Conservation (phyloP, 2,329 filamentous ascomycete genomes). For the Lasiodiplodia theobromae region DNA sequence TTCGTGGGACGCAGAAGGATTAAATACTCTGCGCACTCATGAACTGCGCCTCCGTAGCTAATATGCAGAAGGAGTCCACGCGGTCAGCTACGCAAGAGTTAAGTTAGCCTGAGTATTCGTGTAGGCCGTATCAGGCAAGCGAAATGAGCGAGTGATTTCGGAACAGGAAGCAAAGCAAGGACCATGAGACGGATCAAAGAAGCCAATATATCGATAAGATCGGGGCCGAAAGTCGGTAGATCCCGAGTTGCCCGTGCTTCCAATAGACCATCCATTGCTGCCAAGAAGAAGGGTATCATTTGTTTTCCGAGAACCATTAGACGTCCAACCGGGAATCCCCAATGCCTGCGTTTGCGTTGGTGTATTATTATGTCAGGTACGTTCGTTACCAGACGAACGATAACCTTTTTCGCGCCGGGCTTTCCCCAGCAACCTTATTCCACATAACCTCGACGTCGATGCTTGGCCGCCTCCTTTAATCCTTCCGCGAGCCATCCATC, state of each 20-base stretch:
- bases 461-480: slow-evolving; percentile 11
- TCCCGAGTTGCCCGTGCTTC: not conserved
- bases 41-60: not conserved
- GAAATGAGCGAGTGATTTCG: not conserved
- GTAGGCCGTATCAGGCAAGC: not conserved
- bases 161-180: not conserved
- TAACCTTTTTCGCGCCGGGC: not conserved
- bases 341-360: not conserved
- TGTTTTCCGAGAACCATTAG: not conserved
- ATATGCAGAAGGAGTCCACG: not conserved
- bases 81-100: not conserved
- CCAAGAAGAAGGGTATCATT: slow-evolving; percentile 24
- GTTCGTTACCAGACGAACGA: not conserved
- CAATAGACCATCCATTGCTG: not conserved
- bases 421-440: slow-evolving; percentile 5
- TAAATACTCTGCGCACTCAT: too few species aligned
- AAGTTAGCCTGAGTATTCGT: not conserved
- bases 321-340: not conserved
- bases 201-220: slow-evolving; percentile 4
- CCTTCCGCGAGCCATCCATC: slow-evolving; percentile 35
- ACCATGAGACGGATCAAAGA: not conserved
- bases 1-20: too few species aligned
- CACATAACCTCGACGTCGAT: slow-evolving; percentile 1
- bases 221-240: not conserved
- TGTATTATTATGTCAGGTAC: not conserved